A percentile compares a stretch with the other conserved stretches of the same genome.
Evolutionary conservation across 768 basidiomycete species (phyloP).

Genomic region (Leccinum olivaceopallidum): DNA sequence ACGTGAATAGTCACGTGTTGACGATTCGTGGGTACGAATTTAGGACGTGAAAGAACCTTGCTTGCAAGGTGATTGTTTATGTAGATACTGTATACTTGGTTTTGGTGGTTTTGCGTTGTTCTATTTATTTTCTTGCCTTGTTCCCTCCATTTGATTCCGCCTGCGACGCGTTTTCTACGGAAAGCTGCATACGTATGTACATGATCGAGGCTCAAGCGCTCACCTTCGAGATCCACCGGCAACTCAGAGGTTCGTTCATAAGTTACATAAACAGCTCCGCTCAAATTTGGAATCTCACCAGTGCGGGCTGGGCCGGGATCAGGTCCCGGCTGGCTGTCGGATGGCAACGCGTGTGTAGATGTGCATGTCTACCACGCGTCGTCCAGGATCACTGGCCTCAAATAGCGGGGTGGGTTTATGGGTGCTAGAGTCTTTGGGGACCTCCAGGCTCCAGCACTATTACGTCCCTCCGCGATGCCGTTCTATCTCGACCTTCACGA

Average conservation of each 20-base stretch:
- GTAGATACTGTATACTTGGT: background rate
- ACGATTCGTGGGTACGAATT: too few relatives aligned
- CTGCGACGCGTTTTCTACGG: conserved; percentile 23
- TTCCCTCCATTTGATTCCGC: conserved; percentile 19
- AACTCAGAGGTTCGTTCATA: conserved; percentile 31
- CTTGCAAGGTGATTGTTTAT: background rate
- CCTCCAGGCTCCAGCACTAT: conserved; percentile 32
- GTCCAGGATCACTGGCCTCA: conserved; percentile 15
- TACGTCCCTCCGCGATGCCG: conserved; percentile 32
- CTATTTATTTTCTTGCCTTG: conserved; percentile 13
- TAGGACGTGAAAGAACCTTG: too few relatives aligned
- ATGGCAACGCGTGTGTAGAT: conserved; percentile 27
- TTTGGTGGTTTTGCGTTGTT: conserved; percentile 19
- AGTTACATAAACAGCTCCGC: conserved; percentile 31
- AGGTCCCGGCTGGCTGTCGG: conserved; percentile 25
- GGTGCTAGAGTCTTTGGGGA: conserved; percentile 20
- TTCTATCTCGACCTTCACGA: conserved; percentile 25
- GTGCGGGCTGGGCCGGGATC: conserved; percentile 34
- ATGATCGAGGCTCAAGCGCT: conserved; percentile 26
- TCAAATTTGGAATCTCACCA: conserved; percentile 28
- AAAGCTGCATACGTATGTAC: conserved; percentile 25
- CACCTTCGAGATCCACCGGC: conserved; percentile 31
- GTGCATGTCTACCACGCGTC: conserved; percentile 30
- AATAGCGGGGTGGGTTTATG: conserved; percentile 25
- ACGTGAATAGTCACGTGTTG: too few relatives aligned